Conservation (phyloP, 73 alveolate genomes). For the Effrenium voratum region DNA sequence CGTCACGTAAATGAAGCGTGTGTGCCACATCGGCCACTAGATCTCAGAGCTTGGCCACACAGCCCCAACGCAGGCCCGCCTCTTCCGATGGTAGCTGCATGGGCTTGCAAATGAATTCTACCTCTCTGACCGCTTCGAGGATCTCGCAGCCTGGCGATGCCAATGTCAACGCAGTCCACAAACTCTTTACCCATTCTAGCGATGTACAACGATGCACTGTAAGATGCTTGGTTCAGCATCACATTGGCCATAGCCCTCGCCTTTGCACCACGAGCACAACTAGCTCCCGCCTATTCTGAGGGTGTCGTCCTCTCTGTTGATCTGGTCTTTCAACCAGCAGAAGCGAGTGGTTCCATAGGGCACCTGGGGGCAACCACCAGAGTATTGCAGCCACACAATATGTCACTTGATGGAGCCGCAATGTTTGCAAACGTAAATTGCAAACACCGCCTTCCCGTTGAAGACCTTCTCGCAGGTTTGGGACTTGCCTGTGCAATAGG, state of each 20-base stretch:
- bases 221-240: no score
- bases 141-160: conserved; percentile 67
- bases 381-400: neutral
- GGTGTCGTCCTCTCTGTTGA: conserved; percentile 85
- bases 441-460: conserved; percentile 56
- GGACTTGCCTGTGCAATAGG: conserved; percentile 42
- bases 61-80: neutral
- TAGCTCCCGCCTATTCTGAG: conserved; percentile 53
- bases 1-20: no score
- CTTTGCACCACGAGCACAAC: no score
- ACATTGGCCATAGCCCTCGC: no score
- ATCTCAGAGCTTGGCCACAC: no score
- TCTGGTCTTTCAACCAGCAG: conserved; percentile 94
- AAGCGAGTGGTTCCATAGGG: conserved; percentile 92
- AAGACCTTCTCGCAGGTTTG: conserved; percentile 92
- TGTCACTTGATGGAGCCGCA: neutral
- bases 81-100: conserved; percentile 51
- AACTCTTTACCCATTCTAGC: no score
- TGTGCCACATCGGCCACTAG: no score
- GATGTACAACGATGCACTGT: no score
- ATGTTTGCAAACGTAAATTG: neutral
- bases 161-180: no score
- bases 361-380: neutral
- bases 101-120: conserved; percentile 83
- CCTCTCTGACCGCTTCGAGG: conserved; percentile 86